A percentile compares a stretch with the other conserved stretches of the same genome.
These are phyloP conservation scores for Xylaria bambusicola DNA, from an alignment of 495 filamentous ascomycete genomes.

Conservation along the genomic window DNA sequence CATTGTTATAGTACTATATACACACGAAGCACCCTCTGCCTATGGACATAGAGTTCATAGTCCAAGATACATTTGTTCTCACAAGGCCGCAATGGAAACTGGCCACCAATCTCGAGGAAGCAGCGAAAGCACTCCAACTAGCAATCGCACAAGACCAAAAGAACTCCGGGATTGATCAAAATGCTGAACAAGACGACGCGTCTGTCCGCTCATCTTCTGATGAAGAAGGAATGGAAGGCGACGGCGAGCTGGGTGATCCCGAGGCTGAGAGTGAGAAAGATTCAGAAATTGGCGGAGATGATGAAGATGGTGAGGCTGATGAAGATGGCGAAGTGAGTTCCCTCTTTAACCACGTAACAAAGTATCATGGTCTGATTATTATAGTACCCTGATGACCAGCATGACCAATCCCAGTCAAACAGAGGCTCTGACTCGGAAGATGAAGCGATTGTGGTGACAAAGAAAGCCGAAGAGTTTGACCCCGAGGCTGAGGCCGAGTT, in stretches of 20 bases:
- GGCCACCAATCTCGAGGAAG: conserved; percentile 76
- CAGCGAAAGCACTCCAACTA: conserved; percentile 79
- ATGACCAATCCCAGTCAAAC: conserved; percentile 45
- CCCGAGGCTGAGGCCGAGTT: conserved; percentile 96
- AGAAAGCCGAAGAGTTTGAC: conserved; percentile 86
- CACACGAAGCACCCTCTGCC: conserved; percentile 88
- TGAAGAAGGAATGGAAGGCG: conserved; percentile 63
- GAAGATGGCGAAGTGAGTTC: conserved; percentile 26
- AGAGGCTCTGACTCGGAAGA: conserved; percentile 67
- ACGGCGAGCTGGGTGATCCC: conserved; percentile 43
- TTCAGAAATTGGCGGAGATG: conserved; percentile 49
- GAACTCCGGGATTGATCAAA: conserved; percentile 66
- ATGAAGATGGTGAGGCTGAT: conserved; percentile 51
- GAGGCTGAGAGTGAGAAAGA: conserved; percentile 48
- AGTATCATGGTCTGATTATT: background rate
- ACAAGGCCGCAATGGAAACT: conserved; percentile 92
- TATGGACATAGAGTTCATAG: conserved; percentile 96
- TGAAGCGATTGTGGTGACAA: conserved; percentile 86
- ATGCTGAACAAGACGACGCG: conserved; percentile 65
- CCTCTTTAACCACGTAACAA: background rate
- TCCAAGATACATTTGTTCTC: conserved; percentile 85
- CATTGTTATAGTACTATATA: conserved; percentile 77
- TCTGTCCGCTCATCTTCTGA: conserved; percentile 66
- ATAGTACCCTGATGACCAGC: conserved; percentile 45
- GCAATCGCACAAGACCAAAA: conserved; percentile 89